A percentile compares a stretch with the other conserved stretches of the same genome.
These are phyloP conservation scores for Marasmius sp. DNA, from an alignment of 1,284 basidiomycete species.

Conservation along the genomic window DNA sequence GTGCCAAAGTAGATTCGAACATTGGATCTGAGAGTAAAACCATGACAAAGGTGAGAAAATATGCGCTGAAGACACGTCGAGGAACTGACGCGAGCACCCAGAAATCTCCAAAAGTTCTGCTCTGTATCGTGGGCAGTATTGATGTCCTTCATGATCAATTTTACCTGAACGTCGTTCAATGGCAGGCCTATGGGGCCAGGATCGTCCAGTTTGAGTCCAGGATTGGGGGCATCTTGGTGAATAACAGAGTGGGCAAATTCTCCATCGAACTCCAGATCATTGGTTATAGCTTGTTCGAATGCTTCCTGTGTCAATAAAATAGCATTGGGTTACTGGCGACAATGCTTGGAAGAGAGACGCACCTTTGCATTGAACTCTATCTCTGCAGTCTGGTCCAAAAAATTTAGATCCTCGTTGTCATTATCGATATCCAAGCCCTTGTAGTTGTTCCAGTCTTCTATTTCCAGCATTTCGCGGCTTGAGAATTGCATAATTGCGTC, in stretches of 20 bases:
- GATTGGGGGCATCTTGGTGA: constrained; percentile 5
- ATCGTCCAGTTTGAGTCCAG: constrained; percentile 4
- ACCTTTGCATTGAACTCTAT: neutral
- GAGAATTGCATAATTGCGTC: neutral
- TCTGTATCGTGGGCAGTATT: neutral
- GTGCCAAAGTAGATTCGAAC: neutral
- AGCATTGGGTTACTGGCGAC: neutral
- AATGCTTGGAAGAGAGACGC: neutral
- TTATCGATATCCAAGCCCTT: neutral
- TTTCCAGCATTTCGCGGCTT: neutral
- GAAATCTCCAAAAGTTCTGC: constrained; percentile 3
- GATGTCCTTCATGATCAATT: constrained; percentile 3
- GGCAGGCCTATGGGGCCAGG: constrained; percentile 7
- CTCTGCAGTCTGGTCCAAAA: neutral
- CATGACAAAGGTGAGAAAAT: neutral
- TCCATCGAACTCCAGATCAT: constrained; percentile 1
- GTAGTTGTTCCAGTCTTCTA: constrained; percentile 8
- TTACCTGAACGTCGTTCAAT: constrained; percentile 1
- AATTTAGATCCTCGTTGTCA: constrained; percentile 3
- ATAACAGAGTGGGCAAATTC: constrained; percentile 6
- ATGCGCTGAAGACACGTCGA: neutral
- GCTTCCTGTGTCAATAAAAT: neutral
- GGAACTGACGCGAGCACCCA: constrained; percentile 2
- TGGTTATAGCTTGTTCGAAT: constrained; percentile 1
- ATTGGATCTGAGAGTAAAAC: constrained; percentile 1